Evolutionary conservation across 345 rosid genomes (phyloP).

Genomic region (Eucalyptus polyanthemos): DNA sequence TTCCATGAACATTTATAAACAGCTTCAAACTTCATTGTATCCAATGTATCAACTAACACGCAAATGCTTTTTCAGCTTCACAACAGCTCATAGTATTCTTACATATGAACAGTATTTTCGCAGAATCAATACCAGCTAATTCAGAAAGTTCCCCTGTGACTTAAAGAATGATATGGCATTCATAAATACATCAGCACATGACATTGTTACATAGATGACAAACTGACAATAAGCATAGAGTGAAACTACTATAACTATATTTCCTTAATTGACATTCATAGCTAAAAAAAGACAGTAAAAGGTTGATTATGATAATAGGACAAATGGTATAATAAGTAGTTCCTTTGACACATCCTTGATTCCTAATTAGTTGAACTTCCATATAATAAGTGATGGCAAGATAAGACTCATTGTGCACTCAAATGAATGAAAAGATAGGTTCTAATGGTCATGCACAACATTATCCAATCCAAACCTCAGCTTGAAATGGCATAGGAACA

Average conservation of each 20-base stretch:
- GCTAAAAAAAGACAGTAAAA: background rate
- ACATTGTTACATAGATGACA: background rate
- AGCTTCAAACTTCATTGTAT: background rate
- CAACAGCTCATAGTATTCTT: background rate
- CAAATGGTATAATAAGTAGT: background rate
- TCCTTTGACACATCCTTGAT: background rate
- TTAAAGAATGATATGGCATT: background rate
- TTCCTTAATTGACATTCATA: background rate
- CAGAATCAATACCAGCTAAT: background rate
- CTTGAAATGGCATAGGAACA: no score
- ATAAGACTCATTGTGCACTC: background rate
- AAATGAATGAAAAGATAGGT: background rate
- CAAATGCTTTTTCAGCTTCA: background rate
- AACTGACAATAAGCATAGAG: background rate
- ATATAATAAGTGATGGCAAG: background rate
- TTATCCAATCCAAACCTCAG: background rate
- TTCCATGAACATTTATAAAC: background rate
- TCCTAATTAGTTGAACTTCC: background rate
- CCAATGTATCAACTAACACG: background rate
- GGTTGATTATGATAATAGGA: background rate
- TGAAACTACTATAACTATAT: background rate
- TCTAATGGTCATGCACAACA: background rate
- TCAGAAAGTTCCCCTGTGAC: background rate
- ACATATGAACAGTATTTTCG: background rate
- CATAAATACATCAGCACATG: background rate